Conservation (phyloP, 192 early-diverging fungal genomes). For the Backusella luteola region DNA sequence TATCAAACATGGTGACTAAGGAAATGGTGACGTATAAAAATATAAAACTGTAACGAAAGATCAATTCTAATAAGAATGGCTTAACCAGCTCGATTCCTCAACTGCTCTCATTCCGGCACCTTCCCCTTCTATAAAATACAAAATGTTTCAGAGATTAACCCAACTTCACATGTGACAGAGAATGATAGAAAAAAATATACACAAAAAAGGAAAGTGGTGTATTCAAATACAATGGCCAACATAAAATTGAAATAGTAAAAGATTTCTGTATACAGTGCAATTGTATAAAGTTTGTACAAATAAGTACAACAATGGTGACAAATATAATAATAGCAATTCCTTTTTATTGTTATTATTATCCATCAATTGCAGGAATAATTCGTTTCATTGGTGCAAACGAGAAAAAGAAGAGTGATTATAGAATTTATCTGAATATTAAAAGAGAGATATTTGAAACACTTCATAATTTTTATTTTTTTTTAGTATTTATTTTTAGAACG, state of each 20-base stretch:
- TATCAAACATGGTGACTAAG: neutral
- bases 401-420: neutral
- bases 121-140: neutral
- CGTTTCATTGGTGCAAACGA: neutral
- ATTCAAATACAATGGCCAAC: neutral
- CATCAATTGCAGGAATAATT: neutral
- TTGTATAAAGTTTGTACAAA: neutral
- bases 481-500: neutral
- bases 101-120: neutral
- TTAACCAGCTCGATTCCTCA: neutral
- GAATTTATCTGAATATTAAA: neutral
- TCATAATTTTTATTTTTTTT: neutral
- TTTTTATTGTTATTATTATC: neutral
- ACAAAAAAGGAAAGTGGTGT: neutral
- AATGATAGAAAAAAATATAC: neutral
- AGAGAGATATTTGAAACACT: neutral
- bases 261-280: neutral
- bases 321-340: neutral
- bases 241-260: neutral
- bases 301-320: neutral
- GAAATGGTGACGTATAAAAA: neutral
- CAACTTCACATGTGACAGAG: neutral
- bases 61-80: neutral
- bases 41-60: neutral
- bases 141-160: slow-evolving; percentile 1